Evolutionary conservation across 768 basidiomycete species (phyloP), one percentile per base, ranked within the genome.

Genomic region (Panus rudis): DNA sequence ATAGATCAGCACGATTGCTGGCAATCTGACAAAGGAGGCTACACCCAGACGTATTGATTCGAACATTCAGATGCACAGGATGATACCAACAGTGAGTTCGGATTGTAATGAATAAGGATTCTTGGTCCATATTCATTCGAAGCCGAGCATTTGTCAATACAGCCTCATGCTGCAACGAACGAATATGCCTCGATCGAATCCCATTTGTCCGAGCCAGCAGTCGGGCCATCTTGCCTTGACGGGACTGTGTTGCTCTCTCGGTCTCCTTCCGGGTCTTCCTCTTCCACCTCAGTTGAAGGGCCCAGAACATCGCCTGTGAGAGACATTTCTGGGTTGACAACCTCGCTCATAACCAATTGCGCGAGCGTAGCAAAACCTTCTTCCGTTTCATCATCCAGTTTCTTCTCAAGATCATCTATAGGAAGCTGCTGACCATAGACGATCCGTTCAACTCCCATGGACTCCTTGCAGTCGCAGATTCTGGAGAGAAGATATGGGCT

Each of bases 341-440:
- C 45, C 24, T 43, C 49, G 13, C 41, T 47, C 38, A 38, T 37
- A 3, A 32, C 43, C 10, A 49, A 35, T 3, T 59, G 58, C 11
- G 70, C 71, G 8, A 70, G 57, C 3, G 61, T 52, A 22, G 75
- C 73, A 37, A 75, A 75, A n/a, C 74, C 73, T 37, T 66, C 68
- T 41, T 67, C 68, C 4, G 71, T 76, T 46, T 73, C 70, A 26
- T 76, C 73, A 23, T 68, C 59, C 22, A 61, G 28, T 30, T 45
- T 55, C 50, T 46, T 50, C 37, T 42, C 37, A 35, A 20, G 27
- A 40, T 42, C 47, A 40, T 57, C 37, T 52, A 52, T 45, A 30
- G 38, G 25, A 1, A 20, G 41, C 41, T 23, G 25, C 31, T 17
- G 24, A 52, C n/a, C 24, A 16, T 11, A 19, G 13, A 17, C 23